Evolutionary conservation across 2,329 filamentous ascomycete genomes (phyloP), one percentile per base, ranked within the genome.

Genomic region (Pyrenochaeta sp.): DNA sequence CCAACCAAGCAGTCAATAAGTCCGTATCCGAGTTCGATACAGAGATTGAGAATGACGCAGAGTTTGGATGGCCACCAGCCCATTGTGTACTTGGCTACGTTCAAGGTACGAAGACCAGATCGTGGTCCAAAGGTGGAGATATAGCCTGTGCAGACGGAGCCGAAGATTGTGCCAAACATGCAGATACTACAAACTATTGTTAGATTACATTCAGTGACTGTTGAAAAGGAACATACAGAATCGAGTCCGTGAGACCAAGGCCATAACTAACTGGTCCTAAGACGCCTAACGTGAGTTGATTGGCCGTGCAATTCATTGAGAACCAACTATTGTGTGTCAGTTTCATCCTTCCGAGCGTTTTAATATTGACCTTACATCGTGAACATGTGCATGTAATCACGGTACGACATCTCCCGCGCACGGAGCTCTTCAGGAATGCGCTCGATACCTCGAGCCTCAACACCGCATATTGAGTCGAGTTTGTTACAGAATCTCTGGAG

Each of bases 61-160:
- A 86, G 65, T 63, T 85, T 85, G 36, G 78, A 78, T 3, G 82
- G 82, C 73, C 78, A 85, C 78, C 80, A 85, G 9, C 83, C 82
- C 79, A 85, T 85, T 4, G 78, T 73, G 56, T 82, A 86, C 14
- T 82, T 75, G 1, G 55, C 59, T 7, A 63, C 57, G 23, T 81
- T 78, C 11, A 61, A 34, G 3, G 48, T 54, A 7, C 51, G 47
- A 2, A 57, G 41, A 13, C 58, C 54, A 11, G 54, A 54, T 18
- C 32, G 38, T 3, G 58, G 58, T 4, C 58, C 56, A 26, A 58
- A 60, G 3, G 58, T 60, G 0, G 52, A 53, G 22, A 61, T 61
- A 24, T 61, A 61, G 3, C 52, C 55, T 1, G 58, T 58, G 27
- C 51, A 61, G 4, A 59, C 27, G 3, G 53, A 56, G 10, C 58